Conservation (phyloP, 805 yeast species). For the Schwanniomyces occidentalis region DNA sequence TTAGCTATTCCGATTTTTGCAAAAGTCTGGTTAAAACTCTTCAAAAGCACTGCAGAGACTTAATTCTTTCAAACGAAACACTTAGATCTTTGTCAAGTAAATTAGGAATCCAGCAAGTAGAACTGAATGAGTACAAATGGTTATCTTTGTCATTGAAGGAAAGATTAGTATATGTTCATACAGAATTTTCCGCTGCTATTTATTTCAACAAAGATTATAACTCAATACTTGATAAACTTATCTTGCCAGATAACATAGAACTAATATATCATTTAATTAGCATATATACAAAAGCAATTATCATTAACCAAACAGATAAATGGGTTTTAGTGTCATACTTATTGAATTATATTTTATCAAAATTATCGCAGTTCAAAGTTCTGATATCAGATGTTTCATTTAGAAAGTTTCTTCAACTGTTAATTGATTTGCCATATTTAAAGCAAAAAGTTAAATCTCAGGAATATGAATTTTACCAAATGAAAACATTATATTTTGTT, state of each 20-base stretch:
- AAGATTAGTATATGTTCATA: slow-evolving; percentile 24
- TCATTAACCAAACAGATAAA: slow-evolving; percentile 17
- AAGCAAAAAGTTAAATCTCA: slow-evolving; percentile 7
- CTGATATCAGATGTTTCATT: slow-evolving; percentile 19
- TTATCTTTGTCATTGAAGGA: slow-evolving; percentile 18
- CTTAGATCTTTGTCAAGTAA: slow-evolving; percentile 22
- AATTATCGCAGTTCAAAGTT: slow-evolving; percentile 19
- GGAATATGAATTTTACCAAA: slow-evolving; percentile 5
- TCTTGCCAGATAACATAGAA: slow-evolving; percentile 16
- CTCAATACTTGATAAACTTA: slow-evolving; percentile 23
- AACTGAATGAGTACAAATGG: slow-evolving; percentile 25
- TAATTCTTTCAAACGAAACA: slow-evolving; percentile 11
- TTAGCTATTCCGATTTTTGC: slow-evolving; percentile 31
- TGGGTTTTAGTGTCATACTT: slow-evolving; percentile 32
- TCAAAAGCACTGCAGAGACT: slow-evolving; percentile 15
- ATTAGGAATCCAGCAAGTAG: slow-evolving; percentile 28
- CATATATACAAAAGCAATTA: slow-evolving; percentile 26
- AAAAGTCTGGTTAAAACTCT: slow-evolving; percentile 23
- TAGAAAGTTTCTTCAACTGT: slow-evolving; percentile 23
- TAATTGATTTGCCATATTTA: slow-evolving; percentile 17
- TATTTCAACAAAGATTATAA: slow-evolving; percentile 18
- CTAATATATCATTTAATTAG: slow-evolving; percentile 29
- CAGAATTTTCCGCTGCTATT: slow-evolving; percentile 23
- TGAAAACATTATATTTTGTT: slow-evolving; percentile 6
- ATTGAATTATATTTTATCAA: slow-evolving; percentile 18